Evolutionary conservation across 345 rosid genomes (phyloP), one percentile per base, ranked within the genome.

Genomic region (Lagerstroemia speciosa): DNA sequence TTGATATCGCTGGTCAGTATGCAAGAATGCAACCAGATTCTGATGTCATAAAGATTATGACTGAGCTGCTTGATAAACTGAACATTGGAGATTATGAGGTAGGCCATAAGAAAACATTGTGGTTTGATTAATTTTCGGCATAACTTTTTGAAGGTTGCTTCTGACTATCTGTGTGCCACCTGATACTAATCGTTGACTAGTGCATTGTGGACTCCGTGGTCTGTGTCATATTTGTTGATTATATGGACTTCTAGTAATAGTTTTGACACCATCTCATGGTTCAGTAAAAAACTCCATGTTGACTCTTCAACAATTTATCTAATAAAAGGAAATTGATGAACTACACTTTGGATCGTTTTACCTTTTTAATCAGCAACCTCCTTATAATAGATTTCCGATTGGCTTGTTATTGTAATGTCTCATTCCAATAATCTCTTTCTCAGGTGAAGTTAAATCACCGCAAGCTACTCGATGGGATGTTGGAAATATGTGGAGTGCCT

Each of bases 401-500:
- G 15, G 26, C 20, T 24, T 27, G 33, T 19, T 27, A 53, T 30
- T 4, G 2, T 14, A 12, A 27, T 4, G 33, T 24, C 50, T 65
- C 17, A 37, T 38, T n/a, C 22, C 40, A 3, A 30, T 33, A 65
- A 38, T 65, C 14, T 12, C 15, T 14, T 58, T 58, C 33, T 58
- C 85, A 93, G 97, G 83, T 94, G 74, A 94, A 94, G 78, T 74
- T 94, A 78, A 91, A 88, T 75, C 99, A 94, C 72, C 83, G 95
- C 36, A 89, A 88, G 86, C 78, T 94, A 77, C 83, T 94, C 55
- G 97, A 94, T 76, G 97, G 99, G 30, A 90, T 94, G 91, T 66
- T 94, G 79, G 95, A 94, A 74, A 94, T 91, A 75, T 91, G 99
- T 77, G 96, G 96, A 53, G 99, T 94, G 67, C 96, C 96, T 34